Conservation (phyloP, 805 yeast species). For the Henningerozyma blattae region DNA sequence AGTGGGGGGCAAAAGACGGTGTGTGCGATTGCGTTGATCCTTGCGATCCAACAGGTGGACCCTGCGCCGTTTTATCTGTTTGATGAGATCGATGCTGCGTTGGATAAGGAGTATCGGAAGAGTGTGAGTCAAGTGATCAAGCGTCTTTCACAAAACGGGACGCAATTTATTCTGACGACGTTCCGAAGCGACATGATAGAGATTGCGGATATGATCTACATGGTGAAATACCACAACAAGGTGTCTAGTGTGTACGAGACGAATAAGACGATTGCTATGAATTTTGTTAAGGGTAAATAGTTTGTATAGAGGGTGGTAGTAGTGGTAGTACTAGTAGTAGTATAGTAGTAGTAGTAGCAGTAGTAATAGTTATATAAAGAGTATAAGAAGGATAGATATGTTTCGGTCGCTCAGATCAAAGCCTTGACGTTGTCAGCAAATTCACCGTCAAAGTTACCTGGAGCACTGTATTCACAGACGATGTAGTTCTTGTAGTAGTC, state of each 20-base stretch:
- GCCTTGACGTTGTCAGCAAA: conserved; percentile 29
- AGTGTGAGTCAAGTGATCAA: conserved; percentile 73
- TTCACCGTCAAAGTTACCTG: conserved; percentile 56
- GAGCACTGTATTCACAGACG: conserved; percentile 63
- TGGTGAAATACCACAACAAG: conserved; percentile 74
- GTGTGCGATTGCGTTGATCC: conserved; percentile 89
- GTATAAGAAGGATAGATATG: no score
- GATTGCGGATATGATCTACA: conserved; percentile 77
- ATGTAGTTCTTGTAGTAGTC: conserved; percentile 44
- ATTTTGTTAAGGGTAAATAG: conserved; percentile 76
- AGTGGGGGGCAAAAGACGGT: conserved; percentile 96
- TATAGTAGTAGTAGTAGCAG: no score
- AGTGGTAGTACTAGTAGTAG: no score
- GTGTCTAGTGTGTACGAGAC: conserved; percentile 71
- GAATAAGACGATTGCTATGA: conserved; percentile 57
- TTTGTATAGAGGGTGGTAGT: no score
- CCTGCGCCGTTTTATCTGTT: conserved; percentile 96
- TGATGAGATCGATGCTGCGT: conserved; percentile 93
- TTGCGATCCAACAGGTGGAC: conserved; percentile 89
- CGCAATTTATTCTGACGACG: conserved; percentile 95
- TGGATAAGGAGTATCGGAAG: conserved; percentile 83
- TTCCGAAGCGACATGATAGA: conserved; percentile 87
- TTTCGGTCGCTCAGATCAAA: no score
- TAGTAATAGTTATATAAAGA: no score
- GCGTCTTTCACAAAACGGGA: conserved; percentile 50